Evolutionary conservation across 305 asterid genomes (phyloP).

Genomic region (Fraxinus ornus): DNA sequence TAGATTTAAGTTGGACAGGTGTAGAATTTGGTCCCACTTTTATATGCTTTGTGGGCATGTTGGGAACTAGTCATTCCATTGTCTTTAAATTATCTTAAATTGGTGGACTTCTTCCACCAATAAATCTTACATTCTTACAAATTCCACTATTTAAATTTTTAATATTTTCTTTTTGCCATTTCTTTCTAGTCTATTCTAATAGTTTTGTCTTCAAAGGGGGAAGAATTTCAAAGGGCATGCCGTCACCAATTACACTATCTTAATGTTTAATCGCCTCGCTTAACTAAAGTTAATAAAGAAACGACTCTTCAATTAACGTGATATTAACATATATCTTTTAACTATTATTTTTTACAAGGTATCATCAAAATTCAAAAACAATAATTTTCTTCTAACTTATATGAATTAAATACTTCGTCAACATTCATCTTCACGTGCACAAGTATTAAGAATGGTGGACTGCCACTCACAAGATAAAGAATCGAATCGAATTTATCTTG

Average conservation of each 20-base stretch:
- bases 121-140: slow-evolving; percentile 39
- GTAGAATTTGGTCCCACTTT: slow-evolving; percentile 60
- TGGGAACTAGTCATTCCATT: slow-evolving; percentile 52
- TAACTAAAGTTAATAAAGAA: not conserved
- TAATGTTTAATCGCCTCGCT: not conserved
- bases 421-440: not conserved
- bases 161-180: not conserved
- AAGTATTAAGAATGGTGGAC: not conserved
- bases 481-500: not conserved
- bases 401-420: not conserved
- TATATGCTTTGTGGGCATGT: slow-evolving; percentile 54
- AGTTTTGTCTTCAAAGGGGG: slow-evolving; percentile 26
- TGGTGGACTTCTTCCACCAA: slow-evolving; percentile 60
- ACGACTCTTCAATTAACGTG: not conserved
- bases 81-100: slow-evolving; percentile 40
- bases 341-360: not conserved
- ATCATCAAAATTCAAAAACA: not conserved
- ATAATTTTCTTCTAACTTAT: not conserved
- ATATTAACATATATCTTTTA: not conserved
- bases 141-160: slow-evolving; percentile 35
- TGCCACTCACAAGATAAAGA: not conserved
- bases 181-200: slow-evolving; percentile 40
- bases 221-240: slow-evolving; percentile 61
- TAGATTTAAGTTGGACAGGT: slow-evolving; percentile 58
- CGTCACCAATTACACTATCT: slow-evolving; percentile 28